Conservation (phyloP, 2,329 filamentous ascomycete species). For the Juglanconis oblonga region DNA sequence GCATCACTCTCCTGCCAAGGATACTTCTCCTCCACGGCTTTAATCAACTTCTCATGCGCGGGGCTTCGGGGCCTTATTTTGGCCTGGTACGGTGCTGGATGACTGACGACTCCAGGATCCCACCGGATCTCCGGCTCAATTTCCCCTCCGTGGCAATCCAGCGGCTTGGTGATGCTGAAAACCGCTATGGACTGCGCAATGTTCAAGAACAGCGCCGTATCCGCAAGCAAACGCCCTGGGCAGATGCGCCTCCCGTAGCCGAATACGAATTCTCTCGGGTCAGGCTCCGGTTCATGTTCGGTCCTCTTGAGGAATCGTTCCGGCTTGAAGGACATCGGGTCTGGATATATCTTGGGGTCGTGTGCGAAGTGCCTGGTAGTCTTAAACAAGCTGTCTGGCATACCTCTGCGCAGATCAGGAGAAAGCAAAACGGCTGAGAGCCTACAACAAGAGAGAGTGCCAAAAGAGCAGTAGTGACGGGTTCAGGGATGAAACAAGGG, state of each 20-base stretch:
- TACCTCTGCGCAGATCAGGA: background rate
- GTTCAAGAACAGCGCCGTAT: conserved; percentile 17
- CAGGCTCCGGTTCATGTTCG: background rate
- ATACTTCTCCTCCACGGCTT: conserved; percentile 19
- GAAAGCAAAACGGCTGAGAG: too few species aligned
- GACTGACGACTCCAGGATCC: conserved; percentile 24
- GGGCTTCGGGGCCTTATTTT: conserved; percentile 24
- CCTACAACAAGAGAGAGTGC: background rate
- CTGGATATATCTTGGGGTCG: conserved; percentile 13
- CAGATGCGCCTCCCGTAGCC: conserved; percentile 19
- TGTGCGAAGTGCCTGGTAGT: conserved; percentile 24
- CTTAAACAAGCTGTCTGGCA: background rate
- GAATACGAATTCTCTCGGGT: conserved; percentile 13
- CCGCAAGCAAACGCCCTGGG: conserved; percentile 17
- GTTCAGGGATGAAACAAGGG: background rate
- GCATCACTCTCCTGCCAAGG: conserved; percentile 22
- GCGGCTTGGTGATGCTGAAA: conserved; percentile 37
- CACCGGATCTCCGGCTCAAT: conserved; percentile 22
- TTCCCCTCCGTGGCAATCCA: conserved; percentile 35
- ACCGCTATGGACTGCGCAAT: conserved; percentile 37
- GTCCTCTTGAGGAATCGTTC: conserved; percentile 19
- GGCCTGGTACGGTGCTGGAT: conserved; percentile 22
- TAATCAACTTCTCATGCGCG: conserved; percentile 25
- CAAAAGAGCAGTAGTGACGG: background rate
- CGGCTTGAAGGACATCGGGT: conserved; percentile 16